Evolutionary conservation across 306 rosid genomes (phyloP).

Genomic region (Mucuna pruriens): DNA sequence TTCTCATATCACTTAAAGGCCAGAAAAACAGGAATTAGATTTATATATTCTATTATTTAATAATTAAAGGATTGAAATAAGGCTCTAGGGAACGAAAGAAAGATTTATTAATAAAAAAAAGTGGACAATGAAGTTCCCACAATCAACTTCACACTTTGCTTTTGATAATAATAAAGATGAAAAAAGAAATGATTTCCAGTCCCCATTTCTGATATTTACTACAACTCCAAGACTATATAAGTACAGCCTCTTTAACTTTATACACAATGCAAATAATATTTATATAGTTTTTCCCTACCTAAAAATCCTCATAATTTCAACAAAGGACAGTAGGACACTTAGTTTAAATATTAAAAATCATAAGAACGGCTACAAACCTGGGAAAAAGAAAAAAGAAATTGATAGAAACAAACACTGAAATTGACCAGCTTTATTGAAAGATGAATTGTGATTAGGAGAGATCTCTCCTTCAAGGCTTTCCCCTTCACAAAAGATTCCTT

Average conservation of each 20-base stretch:
- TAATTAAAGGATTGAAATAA: constrained; percentile 15
- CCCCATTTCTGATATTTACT: background rate
- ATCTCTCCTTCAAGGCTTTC: background rate
- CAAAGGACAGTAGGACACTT: background rate
- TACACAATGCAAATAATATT: background rate
- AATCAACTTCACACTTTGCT: constrained; percentile 24
- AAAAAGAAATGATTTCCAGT: background rate
- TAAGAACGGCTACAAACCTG: background rate
- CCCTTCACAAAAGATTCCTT: background rate
- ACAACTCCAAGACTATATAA: background rate
- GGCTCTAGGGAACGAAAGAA: background rate
- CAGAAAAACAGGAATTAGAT: constrained; percentile 18
- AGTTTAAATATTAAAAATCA: constrained; percentile 13
- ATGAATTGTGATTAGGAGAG: background rate
- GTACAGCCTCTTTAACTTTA: background rate
- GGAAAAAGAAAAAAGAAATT: background rate
- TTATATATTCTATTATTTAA: constrained; percentile 19
- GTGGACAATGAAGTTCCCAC: constrained; percentile 7
- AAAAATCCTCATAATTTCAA: background rate
- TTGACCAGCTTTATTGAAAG: background rate
- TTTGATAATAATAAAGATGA: constrained; percentile 26
- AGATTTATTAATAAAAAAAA: constrained; percentile 5
- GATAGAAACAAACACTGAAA: background rate
- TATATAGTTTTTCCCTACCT: background rate
- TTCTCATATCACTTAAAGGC: background rate